Evolutionary conservation across 495 filamentous ascomycete species (phyloP), one percentile per base, ranked within the genome.

Genomic region (Staphylotrichum tortipilum): DNA sequence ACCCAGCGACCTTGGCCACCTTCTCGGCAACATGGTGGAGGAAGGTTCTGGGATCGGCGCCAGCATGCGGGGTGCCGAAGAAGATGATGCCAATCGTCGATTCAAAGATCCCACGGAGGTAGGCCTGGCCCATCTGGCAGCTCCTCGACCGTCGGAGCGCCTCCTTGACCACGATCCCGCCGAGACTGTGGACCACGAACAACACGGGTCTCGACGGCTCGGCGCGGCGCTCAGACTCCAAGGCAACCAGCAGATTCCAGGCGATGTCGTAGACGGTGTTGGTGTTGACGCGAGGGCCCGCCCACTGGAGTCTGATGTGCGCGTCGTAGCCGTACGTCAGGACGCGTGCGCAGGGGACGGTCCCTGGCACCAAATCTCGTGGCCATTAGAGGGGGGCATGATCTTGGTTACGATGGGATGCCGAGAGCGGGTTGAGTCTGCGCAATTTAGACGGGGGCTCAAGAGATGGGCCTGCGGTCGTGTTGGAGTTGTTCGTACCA

Each of bases 281-380:
- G 21, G 53, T 49, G 49, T 55, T 66, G 18, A 54, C 22, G 23
- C 53, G 50, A 18, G 54, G 24, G 0, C 55, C 62, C 8, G 64
- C 31, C 12, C 28, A 19, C 36, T 69, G n/a, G n/a, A n/a, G 66
- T 35, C 66, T 52, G 23, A 71, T 50, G 19, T 66, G 55, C 52
- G 60, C 70, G 38, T 75, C 68, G 55, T 78, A 78, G 8, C 76
- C 75, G 67, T 71, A 78, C n/a, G 60, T 73, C 35, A 71, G 50
- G 35, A 78, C 63, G 26, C 76, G 68, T 1, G 68, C 69, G 43
- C 68, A 46, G 19, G 70, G 75, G 14, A 77, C 52, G 22, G 69
- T 66, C 12, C 10, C 29, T 14, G 73, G 70, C 17, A 80, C 61
- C 36, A 80, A 50, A 51, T 73, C 71, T 26, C 61, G 61, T 31